These are phyloP conservation scores for Bretziella fagacearum DNA, from an alignment of 2,329 filamentous ascomycete genomes.

Conservation along the genomic window DNA sequence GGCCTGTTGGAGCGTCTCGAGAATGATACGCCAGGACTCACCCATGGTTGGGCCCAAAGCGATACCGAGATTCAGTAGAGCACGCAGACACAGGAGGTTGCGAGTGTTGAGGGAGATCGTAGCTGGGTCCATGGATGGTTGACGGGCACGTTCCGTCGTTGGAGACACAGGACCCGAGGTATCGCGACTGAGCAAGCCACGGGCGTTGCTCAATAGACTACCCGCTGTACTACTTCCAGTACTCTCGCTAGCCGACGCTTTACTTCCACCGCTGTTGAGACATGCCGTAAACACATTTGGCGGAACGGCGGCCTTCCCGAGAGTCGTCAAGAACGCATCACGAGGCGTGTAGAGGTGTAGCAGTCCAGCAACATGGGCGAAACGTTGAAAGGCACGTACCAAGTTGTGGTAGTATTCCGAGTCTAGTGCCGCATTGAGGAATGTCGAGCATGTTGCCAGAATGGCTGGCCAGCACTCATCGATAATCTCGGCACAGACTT, in stretches of 20 bases:
- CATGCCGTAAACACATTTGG: conserved; percentile 53
- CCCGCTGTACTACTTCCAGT: conserved; percentile 22
- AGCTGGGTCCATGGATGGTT: conserved; percentile 38
- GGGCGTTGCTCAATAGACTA: conserved; percentile 52
- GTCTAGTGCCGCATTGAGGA: conserved; percentile 79
- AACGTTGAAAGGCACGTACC: conserved; percentile 84
- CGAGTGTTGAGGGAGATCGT: conserved; percentile 56
- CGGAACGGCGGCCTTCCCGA: conserved; percentile 85
- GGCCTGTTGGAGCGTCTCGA: conserved; percentile 84
- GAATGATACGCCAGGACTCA: conserved; percentile 72
- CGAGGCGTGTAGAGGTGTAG: conserved; percentile 69
- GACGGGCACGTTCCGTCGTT: conserved; percentile 40
- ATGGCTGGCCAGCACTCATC: conserved; percentile 92
- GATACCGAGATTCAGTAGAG: conserved; percentile 87
- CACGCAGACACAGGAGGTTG: conserved; percentile 77
- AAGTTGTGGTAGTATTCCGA: conserved; percentile 86
- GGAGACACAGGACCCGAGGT: conserved; percentile 45
- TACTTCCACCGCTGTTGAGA: conserved; percentile 31
- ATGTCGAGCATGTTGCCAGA: conserved; percentile 86
- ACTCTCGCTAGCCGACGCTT: conserved; percentile 28
- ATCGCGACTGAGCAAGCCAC: conserved; percentile 58
- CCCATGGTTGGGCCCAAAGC: conserved; percentile 78
- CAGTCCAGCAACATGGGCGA: conserved; percentile 85
- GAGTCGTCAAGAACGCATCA: conserved; percentile 84
- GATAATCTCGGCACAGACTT: conserved; percentile 64